These are phyloP conservation scores for Xylariomycetidae sp. DNA, from an alignment of 2,329 filamentous ascomycete species.

Conservation along the genomic window DNA sequence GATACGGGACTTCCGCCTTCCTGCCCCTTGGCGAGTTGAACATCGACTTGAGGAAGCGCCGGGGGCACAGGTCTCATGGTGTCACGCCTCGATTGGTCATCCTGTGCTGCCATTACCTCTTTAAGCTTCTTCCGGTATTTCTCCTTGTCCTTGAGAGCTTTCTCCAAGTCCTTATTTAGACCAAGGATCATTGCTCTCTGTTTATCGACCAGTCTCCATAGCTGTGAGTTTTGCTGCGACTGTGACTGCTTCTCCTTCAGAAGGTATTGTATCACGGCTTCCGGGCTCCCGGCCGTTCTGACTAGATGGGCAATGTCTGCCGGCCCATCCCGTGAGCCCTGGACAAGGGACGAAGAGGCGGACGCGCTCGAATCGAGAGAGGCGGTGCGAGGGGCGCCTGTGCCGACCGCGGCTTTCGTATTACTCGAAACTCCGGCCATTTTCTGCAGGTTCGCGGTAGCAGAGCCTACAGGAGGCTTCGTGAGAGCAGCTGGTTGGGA, in stretches of 20 bases:
- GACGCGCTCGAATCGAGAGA: slow-evolving; percentile 95
- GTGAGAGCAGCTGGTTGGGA: slow-evolving; percentile 38
- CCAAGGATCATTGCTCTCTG: slow-evolving; percentile 90
- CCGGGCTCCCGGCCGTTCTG: slow-evolving; percentile 78
- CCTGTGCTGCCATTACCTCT: slow-evolving; percentile 51
- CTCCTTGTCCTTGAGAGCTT: slow-evolving; percentile 89
- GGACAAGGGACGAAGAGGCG: slow-evolving; percentile 58
- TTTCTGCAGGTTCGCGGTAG: slow-evolving; percentile 32
- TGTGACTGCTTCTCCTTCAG: slow-evolving; percentile 89
- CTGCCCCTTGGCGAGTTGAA: slow-evolving; percentile 26
- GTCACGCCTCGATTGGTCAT: slow-evolving; percentile 17
- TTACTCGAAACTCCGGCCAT: slow-evolving; percentile 45
- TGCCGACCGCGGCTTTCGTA: slow-evolving; percentile 34
- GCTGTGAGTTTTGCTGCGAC: slow-evolving; percentile 81
- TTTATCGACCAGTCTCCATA: slow-evolving; percentile 96
- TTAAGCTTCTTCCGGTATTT: slow-evolving; percentile 88
- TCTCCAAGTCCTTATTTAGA: slow-evolving; percentile 89
- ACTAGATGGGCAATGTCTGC: slow-evolving; percentile 77
- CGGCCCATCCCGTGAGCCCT: slow-evolving; percentile 54
- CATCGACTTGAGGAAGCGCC: slow-evolving; percentile 19
- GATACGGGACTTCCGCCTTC: slow-evolving; percentile 39
- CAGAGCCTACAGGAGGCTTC: slow-evolving; percentile 39
- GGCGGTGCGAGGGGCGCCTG: slow-evolving; percentile 61
- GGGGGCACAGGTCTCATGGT: slow-evolving; percentile 14
- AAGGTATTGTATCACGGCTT: slow-evolving; percentile 82